A percentile compares a stretch with the other conserved stretches of the same genome.
Conservation (phyloP, 345 rosid species). For the Gossypium rotundifolium region DNA sequence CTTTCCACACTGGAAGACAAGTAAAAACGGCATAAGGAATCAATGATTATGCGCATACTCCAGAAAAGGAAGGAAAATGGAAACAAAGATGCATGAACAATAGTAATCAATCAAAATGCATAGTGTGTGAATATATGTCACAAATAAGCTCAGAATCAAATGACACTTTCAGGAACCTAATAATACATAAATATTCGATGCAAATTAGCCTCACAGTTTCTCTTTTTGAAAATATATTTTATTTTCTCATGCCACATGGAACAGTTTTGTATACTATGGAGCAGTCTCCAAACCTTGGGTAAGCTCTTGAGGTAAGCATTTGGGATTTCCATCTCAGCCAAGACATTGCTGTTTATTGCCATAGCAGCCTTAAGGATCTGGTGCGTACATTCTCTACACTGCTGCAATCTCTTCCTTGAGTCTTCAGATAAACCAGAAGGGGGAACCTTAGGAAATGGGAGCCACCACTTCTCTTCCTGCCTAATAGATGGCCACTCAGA, state of each 20-base stretch:
- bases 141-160: neutral
- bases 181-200: neutral
- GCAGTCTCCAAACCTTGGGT: constrained; percentile 59
- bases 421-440: constrained; percentile 67
- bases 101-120: neutral
- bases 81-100: neutral
- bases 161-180: neutral
- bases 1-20: constrained; percentile 54
- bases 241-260: neutral
- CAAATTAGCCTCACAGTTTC: neutral
- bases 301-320: constrained; percentile 68
- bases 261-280: neutral
- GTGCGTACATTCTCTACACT: constrained; percentile 74
- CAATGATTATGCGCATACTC: neutral
- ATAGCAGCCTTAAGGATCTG: constrained; percentile 96
- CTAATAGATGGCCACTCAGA: constrained; percentile 57
- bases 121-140: neutral
- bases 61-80: neutral
- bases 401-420: constrained; percentile 67
- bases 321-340: constrained; percentile 93
- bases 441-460: constrained; percentile 81
- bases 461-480: constrained; percentile 92
- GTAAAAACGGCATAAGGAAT: neutral
- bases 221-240: neutral
- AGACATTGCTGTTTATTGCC: constrained; percentile 88